phyloP scores from a whole-genome alignment of 139 green algal genomes.

The Chlorella sp. region DNA sequence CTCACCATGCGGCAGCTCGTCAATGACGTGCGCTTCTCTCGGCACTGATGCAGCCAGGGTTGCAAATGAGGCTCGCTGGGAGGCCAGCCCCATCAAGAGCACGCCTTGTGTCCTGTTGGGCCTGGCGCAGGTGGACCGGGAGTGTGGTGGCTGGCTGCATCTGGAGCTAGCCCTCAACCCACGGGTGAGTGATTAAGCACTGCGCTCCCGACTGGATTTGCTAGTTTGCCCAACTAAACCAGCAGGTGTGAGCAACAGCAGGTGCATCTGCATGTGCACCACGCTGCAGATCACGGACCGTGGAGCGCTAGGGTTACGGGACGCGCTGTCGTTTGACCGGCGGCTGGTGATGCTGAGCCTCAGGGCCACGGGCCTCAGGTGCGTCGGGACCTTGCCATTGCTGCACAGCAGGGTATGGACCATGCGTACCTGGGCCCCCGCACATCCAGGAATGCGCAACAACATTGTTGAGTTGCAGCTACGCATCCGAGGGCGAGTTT shows the following conservation, averaged over 20 bases:
- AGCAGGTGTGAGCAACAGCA: too few relatives aligned
- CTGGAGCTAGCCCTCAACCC: slow-evolving; percentile 33
- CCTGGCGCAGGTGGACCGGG: slow-evolving; percentile 14
- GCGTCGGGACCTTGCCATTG: too few relatives aligned
- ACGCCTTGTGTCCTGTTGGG: background rate
- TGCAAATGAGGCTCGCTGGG: too few relatives aligned
- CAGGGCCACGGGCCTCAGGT: slow-evolving; percentile 19
- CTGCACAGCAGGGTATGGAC: too few relatives aligned
- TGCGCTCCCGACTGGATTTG: too few relatives aligned
- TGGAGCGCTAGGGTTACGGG: slow-evolving; percentile 3
- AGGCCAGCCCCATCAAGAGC: too few relatives aligned
- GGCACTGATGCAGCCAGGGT: too few relatives aligned
- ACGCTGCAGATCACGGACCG: slow-evolving; percentile 29
- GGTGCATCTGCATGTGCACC: too few relatives aligned
- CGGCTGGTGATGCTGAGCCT: slow-evolving; percentile 29
- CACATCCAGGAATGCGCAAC: background rate
- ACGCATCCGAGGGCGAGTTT: slow-evolving; percentile 7
- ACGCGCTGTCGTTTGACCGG: slow-evolving; percentile 27
- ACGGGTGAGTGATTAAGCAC: too few relatives aligned
- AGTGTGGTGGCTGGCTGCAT: slow-evolving; percentile 21
- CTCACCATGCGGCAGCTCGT: slow-evolving; percentile 7
- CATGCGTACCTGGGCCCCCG: too few relatives aligned
- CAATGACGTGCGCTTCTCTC: background rate
- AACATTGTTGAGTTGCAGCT: background rate
- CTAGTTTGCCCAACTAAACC: too few relatives aligned